Base-by-base conservation (phyloP, 2,329 filamentous ascomycete genomes). In the Calonectria leucothoes region DNA sequence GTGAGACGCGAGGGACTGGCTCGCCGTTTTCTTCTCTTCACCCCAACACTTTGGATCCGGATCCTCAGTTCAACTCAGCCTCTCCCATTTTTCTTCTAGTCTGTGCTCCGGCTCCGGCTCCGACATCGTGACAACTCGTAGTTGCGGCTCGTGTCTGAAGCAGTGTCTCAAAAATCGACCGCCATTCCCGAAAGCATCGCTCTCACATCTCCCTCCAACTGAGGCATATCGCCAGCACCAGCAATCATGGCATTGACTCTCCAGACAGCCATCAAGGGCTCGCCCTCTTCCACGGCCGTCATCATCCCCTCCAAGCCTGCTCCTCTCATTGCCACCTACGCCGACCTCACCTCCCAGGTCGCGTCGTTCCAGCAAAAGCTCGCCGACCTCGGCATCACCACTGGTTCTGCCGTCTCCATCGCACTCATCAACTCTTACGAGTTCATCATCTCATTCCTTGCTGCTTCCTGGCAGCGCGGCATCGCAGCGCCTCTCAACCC, bases 401-500 rank as follows among this genome's bases (percentile, higher is more conserved):
- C 90, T 52, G 89, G 90, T 76, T 90, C 93, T 17, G 93, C 94
- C 59, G 94, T 97, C 66, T 97, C 94, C 61, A 95, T 97, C 82
- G 94, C 95, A 33, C 90, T 95, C 23, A 91, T 93, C 72, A 97
- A 97, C 87, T 95, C 93, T 67, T 96, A 95, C 85, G 94, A 96
- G 84, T 97, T 97, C 85, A 94, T 97, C 82, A 92, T 97, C 70
- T 92, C 94, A 2, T 98, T 97, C 85, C 90, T 97, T 55, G 95
- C 94, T n/a, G 90, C 92, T 23, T 91, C 94, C n/a, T 95, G 93
- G 91, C 95, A 97, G 86, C 91, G 95, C 80, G 94, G 89, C 35
- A 93, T 97, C 78, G 95, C 95, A 10, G 95, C 95, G 4, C 95
- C 95, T n/a, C 87, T 98, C 77, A 97, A 98, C 84, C 92, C 95